Percentiles rank a stretch among this genome's conserved stretches.
Conservation (phyloP, 2,329 filamentous ascomycete species). For the Xylariaceae sp. region DNA sequence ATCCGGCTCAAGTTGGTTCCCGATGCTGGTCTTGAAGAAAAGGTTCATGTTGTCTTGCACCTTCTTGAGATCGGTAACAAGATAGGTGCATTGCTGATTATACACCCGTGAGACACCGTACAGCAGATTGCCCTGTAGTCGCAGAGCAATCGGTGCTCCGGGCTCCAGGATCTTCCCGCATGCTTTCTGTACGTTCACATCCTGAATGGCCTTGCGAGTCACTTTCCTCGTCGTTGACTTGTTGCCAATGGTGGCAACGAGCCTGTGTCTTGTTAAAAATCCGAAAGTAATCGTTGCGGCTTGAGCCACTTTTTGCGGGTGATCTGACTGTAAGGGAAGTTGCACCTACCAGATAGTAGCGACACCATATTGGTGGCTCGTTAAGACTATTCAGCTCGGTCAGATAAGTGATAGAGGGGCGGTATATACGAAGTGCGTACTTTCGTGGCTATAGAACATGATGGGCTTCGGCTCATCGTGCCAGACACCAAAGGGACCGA, state of each 20-base stretch:
- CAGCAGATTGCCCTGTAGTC: slow-evolving; percentile 84
- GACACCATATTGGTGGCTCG: slow-evolving; percentile 82
- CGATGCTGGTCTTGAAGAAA: slow-evolving; percentile 56
- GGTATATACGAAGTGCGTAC: slow-evolving; percentile 46
- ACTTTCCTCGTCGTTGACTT: slow-evolving; percentile 69
- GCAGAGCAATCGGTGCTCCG: slow-evolving; percentile 80
- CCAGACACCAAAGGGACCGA: no score
- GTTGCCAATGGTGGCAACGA: slow-evolving; percentile 81
- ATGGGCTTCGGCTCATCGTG: slow-evolving; percentile 9
- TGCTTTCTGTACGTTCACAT: slow-evolving; percentile 81
- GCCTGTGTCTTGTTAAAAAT: slow-evolving; percentile 50
- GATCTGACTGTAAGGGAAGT: background rate
- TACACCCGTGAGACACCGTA: slow-evolving; percentile 84
- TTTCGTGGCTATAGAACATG: slow-evolving; percentile 97
- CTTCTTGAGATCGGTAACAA: slow-evolving; percentile 74
- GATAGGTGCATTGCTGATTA: slow-evolving; percentile 80
- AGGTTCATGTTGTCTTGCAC: slow-evolving; percentile 69
- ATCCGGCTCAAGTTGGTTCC: slow-evolving; percentile 62
- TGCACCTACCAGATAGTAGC: slow-evolving; percentile 80
- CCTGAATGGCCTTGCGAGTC: slow-evolving; percentile 79
- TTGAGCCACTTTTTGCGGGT: background rate
- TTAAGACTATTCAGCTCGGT: slow-evolving; percentile 57
- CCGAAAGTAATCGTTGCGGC: background rate
- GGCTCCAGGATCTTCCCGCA: slow-evolving; percentile 82
- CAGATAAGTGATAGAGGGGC: background rate